Base-by-base conservation (phyloP, 306 rosid species). In the Gleditsia sinensis region DNA sequence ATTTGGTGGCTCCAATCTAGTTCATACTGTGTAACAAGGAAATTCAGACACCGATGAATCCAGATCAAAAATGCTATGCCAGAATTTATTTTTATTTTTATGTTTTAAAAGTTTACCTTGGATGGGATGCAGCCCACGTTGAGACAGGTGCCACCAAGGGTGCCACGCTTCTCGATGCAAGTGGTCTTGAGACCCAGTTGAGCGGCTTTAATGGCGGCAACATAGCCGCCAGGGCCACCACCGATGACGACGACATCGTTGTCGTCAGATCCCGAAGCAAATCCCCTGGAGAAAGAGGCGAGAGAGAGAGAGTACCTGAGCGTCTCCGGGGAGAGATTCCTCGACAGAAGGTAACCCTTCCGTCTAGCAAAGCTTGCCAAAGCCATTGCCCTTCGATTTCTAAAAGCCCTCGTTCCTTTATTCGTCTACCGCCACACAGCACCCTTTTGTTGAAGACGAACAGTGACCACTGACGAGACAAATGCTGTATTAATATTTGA, bases 201-300 rank as follows among this genome's bases (percentile, higher is more conserved):
- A n/a, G 99, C 86, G 9, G 99, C 98, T 84, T 95, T 95, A 71
- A 95, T 95, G 77, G 99, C 99, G 34, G 98, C 99, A 28, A 95
- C 99, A 73, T 95, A 95, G 25, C 99, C 99, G 1, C 99, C 99
- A 9, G 99, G 98, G 0, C 99, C 99, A 4, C 99, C 99, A n/a
- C 99, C 99, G 75, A 95, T 61, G 80, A 95, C 80, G 58, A 95
- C 99, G 79, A 95, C 99, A 73, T 95, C 99, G 81, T 85, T 95
- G 7, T 92, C 88, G 0, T 95, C 98, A 78, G 99, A 95, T 87
- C 95, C 99, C 14, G 96, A 86, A 9, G 99, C 87, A 83, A 90
- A 92, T 28, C 91, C 91, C 36, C 98, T 73, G 19, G 87, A 82
- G 83, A 80, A 84, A 55, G 87, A 51, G 40, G 91, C 69, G 12